phyloP scores from a whole-genome alignment of 352 stramenopile species.

The Pythium dissimile region DNA sequence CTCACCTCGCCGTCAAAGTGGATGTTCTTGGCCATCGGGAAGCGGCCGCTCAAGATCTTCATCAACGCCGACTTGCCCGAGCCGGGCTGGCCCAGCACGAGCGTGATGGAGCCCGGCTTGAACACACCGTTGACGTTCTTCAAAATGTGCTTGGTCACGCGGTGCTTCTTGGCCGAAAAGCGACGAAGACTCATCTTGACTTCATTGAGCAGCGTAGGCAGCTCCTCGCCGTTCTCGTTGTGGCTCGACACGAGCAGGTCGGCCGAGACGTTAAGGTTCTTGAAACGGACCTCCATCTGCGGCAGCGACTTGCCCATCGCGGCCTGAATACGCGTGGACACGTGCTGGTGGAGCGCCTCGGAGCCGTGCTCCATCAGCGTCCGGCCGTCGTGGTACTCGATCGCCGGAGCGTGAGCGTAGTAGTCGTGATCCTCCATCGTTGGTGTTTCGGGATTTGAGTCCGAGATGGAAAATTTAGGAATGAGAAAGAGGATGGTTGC shows the following conservation, averaged over 20 bases:
- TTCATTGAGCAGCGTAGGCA: conserved; percentile 14
- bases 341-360: conserved; percentile 28
- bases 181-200: background rate
- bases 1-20: conserved; percentile 33
- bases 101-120: conserved; percentile 26
- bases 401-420: background rate
- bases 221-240: conserved; percentile 1
- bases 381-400: background rate
- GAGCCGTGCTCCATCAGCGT: conserved; percentile 26
- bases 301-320: conserved; percentile 19
- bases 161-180: conserved; percentile 14
- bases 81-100: conserved; percentile 19
- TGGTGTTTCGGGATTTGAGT: background rate
- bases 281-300: conserved; percentile 33
- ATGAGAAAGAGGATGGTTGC: too few relatives aligned
- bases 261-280: conserved; percentile 29
- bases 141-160: conserved; percentile 27
- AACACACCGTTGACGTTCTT: conserved; percentile 27
- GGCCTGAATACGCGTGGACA: conserved; percentile 24
- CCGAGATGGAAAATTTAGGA: background rate
- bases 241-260: conserved; percentile 19
- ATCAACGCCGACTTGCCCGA: conserved; percentile 37
- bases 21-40: conserved; percentile 42
- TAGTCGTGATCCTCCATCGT: background rate
- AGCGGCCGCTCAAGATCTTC: conserved; percentile 50